A percentile compares a stretch with the other conserved stretches of the same genome.
Evolutionary conservation across 2,329 filamentous ascomycete species (phyloP).

Genomic region (Cryphonectria nitschkei): DNA sequence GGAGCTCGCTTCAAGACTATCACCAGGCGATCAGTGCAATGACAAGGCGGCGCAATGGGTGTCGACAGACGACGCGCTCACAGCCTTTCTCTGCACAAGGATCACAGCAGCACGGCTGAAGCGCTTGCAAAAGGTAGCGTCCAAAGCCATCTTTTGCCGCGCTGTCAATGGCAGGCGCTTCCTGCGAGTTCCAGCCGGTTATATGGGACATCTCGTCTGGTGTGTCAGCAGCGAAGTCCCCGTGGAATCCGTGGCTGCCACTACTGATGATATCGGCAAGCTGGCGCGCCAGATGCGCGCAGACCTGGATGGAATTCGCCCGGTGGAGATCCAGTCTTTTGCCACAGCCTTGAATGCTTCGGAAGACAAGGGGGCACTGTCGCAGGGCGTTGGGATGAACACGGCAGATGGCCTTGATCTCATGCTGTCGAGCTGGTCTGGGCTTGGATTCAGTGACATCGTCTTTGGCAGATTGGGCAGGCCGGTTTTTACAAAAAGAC

Average conservation of each 20-base stretch:
- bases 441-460: slow-evolving; percentile 10
- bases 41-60: slow-evolving; percentile 11
- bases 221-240: slow-evolving; percentile 14
- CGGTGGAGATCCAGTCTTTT: slow-evolving; percentile 19
- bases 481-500: slow-evolving; percentile 20
- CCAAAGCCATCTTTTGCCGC: slow-evolving; percentile 19
- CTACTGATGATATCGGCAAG: slow-evolving; percentile 13
- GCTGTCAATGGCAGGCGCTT: slow-evolving; percentile 20
- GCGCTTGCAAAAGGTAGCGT: slow-evolving; percentile 5
- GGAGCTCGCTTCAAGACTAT: not conserved
- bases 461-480: slow-evolving; percentile 22
- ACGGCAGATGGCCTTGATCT: slow-evolving; percentile 16
- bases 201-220: slow-evolving; percentile 19
- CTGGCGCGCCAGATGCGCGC: slow-evolving; percentile 18
- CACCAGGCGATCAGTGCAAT: not conserved
- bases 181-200: slow-evolving; percentile 16
- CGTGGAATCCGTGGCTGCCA: slow-evolving; percentile 5
- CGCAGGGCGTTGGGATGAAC: slow-evolving; percentile 16
- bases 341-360: slow-evolving; percentile 22
- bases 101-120: slow-evolving; percentile 21
- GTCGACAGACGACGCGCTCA: slow-evolving; percentile 25
- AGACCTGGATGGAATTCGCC: slow-evolving; percentile 9
- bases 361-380: slow-evolving; percentile 20
- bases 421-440: slow-evolving; percentile 21
- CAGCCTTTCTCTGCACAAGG: slow-evolving; percentile 19